phyloP scores from a whole-genome alignment of 345 rosid genomes.

The Angophora floribunda region DNA sequence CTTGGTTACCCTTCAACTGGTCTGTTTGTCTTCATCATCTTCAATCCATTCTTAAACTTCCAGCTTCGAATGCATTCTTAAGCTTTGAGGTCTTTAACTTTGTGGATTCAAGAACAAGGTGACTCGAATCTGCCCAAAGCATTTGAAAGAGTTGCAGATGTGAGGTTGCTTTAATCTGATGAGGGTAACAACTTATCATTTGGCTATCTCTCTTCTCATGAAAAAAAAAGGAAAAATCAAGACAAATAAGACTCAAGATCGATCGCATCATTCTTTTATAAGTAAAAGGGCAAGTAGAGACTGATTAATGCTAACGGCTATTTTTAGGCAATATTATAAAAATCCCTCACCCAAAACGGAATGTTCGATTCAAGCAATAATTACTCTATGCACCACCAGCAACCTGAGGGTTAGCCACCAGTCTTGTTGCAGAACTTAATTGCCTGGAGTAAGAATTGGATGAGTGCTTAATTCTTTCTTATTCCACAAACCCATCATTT shows the following conservation, averaged over 20 bases:
- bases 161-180: not conserved
- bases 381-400: accelerated
- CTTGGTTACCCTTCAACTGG: not conserved
- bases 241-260: not conserved
- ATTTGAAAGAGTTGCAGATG: not conserved
- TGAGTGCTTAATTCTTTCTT: not conserved
- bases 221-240: not conserved
- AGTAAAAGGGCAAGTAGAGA: not conserved
- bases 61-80: not conserved
- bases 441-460: not conserved
- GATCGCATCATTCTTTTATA: not conserved
- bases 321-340: not conserved
- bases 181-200: not conserved
- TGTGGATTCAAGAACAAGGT: not conserved
- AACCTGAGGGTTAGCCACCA: accelerated
- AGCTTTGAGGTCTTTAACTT: not conserved
- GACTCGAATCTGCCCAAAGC: not conserved
- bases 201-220: not conserved
- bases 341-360: accelerated
- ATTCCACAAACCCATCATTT: not conserved
- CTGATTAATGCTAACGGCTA: not conserved
- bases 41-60: not conserved
- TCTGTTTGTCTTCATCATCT: not conserved
- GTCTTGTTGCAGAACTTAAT: not conserved
- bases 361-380: not conserved